phyloP scores from a whole-genome alignment of 441 rosid genomes.

The Lepidium campestre region DNA sequence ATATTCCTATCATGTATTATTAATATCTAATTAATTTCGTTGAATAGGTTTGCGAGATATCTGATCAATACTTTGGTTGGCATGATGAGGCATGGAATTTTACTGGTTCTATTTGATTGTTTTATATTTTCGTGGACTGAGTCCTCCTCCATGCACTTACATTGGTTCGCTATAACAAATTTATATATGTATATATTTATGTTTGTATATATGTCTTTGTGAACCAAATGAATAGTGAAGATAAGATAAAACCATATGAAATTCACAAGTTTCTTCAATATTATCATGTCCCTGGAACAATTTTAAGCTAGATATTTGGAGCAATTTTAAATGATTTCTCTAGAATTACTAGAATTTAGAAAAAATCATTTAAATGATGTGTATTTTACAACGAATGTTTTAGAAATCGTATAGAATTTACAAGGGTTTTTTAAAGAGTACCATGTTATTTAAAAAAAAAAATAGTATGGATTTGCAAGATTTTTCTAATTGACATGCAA shows the following conservation, averaged over 20 bases:
- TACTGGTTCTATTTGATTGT: not conserved
- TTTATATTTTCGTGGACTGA: constrained; percentile 5
- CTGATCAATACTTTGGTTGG: constrained; percentile 4
- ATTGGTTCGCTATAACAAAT: not conserved
- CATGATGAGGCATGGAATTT: constrained; percentile 11
- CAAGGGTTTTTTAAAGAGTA: no score
- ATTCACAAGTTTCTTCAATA: no score
- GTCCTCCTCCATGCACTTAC: constrained; percentile 29
- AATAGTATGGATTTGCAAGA: no score
- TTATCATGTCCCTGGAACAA: no score
- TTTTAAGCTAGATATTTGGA: no score
- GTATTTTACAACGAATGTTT: no score
- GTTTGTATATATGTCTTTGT: not conserved
- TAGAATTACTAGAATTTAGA: no score
- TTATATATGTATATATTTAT: not conserved
- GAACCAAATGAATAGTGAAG: not conserved
- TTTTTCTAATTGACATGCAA: no score
- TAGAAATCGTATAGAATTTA: no score
- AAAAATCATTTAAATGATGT: no score
- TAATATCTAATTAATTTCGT: constrained; percentile 3
- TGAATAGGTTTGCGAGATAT: constrained; percentile 19
- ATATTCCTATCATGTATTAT: not conserved
- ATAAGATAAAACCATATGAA: not conserved
- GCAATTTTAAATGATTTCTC: no score
- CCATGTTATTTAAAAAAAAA: no score